Percentiles rank a stretch among this genome's conserved stretches.
These are phyloP conservation scores for Pistacia integerrima DNA, from an alignment of 345 rosid species.

Conservation along the genomic window DNA sequence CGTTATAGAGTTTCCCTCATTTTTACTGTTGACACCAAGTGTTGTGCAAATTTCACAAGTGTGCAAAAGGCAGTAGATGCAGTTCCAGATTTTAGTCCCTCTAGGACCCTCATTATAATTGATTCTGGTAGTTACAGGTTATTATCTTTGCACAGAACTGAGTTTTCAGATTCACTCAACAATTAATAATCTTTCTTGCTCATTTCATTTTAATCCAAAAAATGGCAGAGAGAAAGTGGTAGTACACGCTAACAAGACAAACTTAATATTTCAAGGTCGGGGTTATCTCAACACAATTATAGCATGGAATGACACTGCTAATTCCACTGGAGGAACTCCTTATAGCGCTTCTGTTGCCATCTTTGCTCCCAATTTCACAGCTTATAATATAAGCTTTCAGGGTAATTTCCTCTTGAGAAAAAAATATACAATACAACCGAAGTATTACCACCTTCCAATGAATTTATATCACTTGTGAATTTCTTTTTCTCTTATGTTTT, in stretches of 20 bases:
- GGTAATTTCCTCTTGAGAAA: conserved; percentile 33
- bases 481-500: no score
- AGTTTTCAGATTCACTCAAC: neutral
- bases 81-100: conserved; percentile 56
- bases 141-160: neutral
- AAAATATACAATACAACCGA: no score
- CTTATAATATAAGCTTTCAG: conserved; percentile 82
- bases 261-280: conserved; percentile 72
- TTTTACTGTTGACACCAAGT: conserved; percentile 59
- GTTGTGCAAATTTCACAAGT: conserved; percentile 70
- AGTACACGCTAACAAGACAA: conserved; percentile 60
- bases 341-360: conserved; percentile 65
- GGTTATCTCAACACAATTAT: conserved; percentile 62
- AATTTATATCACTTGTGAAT: no score
- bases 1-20: conserved; percentile 42
- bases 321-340: conserved; percentile 69
- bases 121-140: conserved; percentile 83
- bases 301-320: conserved; percentile 86
- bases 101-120: conserved; percentile 59
- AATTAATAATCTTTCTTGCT: no score
- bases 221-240: conserved; percentile 75
- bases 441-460: no score
- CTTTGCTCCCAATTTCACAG: conserved; percentile 71
- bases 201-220: no score
- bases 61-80: conserved; percentile 73